Percentiles rank a stretch among this genome's conserved stretches.
Evolutionary conservation across 2,329 filamentous ascomycete species (phyloP).

Genomic region (Periglandula ipomoeae): DNA sequence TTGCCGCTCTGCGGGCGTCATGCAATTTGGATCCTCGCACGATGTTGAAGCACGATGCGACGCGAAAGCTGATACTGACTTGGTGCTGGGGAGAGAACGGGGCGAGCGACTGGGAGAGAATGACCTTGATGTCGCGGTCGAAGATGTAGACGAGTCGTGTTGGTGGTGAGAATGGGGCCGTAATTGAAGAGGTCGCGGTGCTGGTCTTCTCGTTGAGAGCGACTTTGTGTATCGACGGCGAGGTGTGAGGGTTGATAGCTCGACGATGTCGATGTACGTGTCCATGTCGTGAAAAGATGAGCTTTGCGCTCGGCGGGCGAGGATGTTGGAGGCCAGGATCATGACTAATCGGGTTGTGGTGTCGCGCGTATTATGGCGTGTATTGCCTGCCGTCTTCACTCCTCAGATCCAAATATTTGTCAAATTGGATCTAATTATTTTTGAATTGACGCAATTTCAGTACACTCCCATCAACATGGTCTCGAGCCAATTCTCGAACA

Average conservation of each 20-base stretch:
- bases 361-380: background rate
- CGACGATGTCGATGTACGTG: constrained; percentile 1
- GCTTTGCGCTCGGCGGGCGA: background rate
- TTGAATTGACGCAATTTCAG: too few species aligned
- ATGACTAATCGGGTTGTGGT: constrained; percentile 1
- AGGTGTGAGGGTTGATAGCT: constrained; percentile 6
- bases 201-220: background rate
- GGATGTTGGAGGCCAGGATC: background rate
- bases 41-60: too few species aligned
- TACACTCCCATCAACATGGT: too few species aligned
- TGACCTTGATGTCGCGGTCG: background rate
- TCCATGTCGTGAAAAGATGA: background rate
- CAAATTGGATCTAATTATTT: too few species aligned
- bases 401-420: too few species aligned
- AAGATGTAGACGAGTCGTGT: background rate
- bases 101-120: background rate
- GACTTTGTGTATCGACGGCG: background rate
- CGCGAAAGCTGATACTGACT: too few species aligned
- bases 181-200: background rate
- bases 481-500: too few species aligned
- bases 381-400: too few species aligned
- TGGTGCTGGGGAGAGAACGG: too few species aligned
- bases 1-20: constrained; percentile 14
- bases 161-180: background rate
- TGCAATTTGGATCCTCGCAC: too few species aligned